Evolutionary conservation across 495 filamentous ascomycete species (phyloP), one percentile per base, ranked within the genome.

Genomic region (Cenococcum geophilum): DNA sequence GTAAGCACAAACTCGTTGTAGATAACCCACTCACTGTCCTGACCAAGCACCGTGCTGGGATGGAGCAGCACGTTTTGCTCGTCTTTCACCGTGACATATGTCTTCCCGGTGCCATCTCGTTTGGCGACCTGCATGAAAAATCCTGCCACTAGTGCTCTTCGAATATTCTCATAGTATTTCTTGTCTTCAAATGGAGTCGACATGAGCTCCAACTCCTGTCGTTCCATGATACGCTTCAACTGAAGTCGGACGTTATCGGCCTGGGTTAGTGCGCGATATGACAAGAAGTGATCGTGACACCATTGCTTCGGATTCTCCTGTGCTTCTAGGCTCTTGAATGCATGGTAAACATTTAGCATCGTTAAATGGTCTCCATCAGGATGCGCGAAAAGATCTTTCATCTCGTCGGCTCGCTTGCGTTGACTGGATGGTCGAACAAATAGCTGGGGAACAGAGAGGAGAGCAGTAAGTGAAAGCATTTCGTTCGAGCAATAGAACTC

Each of bases 111-210:
- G 37, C 77, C 75, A 60, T 95, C 89, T 66, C 85, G 88, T 83
- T 91, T 97, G 43, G 93, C 93, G n/a, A 97, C 88, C 70, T 99
- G 95, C 93, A 99, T 99, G 79, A 99, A 99, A 78, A 97, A 99
- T 21, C 93, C 93, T 1, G 90, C 83, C 14, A 96, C 87, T n/a
- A 99, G 79, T 10, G 93, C 93, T 16, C 89, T 86, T 21, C 91
- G 88, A 69, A 99, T 97, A 70, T 99, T 99, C 74, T 83, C 90
- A 72, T 97, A 97, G 76, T 99, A 99, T 64, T 92, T 88, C 80
- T 96, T 97, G 75, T 97, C 86, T 53, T 91, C 87, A 76, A 96
- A 97, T 0, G 88, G 83, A 0, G 90, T 96, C 60, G 86, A 91
- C 51, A 97, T 72, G 51, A 99, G 81, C 47, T 93, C 88, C 10